Percentiles rank a stretch among this genome's conserved stretches.
Evolutionary conservation across 169 alveolate species (phyloP).

Genomic region (Plasmodium cynomolgi): DNA sequence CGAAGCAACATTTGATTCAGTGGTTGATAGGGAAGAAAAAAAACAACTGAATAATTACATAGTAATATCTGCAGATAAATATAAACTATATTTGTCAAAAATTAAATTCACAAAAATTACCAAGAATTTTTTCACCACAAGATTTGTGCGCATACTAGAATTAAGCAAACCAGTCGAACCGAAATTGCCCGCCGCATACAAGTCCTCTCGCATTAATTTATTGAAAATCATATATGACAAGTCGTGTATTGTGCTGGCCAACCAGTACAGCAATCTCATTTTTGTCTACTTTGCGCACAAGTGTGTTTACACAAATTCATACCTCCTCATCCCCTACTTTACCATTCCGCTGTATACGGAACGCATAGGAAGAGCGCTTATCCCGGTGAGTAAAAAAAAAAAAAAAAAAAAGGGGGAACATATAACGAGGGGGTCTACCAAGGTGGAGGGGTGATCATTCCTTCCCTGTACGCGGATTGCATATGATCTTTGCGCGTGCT

Average conservation of each 20-base stretch:
- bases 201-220: slow-evolving; percentile 63
- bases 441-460: not conserved
- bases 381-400: slow-evolving; percentile 13
- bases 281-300: slow-evolving; percentile 40
- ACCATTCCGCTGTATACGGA: slow-evolving; percentile 41
- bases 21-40: slow-evolving; percentile 56
- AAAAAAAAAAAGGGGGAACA: not conserved
- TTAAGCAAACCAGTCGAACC: slow-evolving; percentile 26
- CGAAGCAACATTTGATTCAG: not conserved
- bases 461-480: not conserved
- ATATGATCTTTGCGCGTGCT: not conserved
- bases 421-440: not conserved
- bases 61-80: slow-evolving; percentile 54
- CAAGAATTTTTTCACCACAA: slow-evolving; percentile 33
- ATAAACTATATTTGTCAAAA: slow-evolving; percentile 41
- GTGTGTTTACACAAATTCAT: slow-evolving; percentile 66
- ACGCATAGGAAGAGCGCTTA: slow-evolving; percentile 10
- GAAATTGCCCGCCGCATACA: not conserved
- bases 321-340: slow-evolving; percentile 42
- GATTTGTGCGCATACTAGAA: slow-evolving; percentile 42
- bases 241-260: slow-evolving; percentile 63
- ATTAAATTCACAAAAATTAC: slow-evolving; percentile 46
- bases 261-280: slow-evolving; percentile 55
- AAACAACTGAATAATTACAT: slow-evolving; percentile 41
- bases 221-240: slow-evolving; percentile 73